Evolutionary conservation across 2,329 filamentous ascomycete species (phyloP).

Genomic region (Epicoccum nigrum): DNA sequence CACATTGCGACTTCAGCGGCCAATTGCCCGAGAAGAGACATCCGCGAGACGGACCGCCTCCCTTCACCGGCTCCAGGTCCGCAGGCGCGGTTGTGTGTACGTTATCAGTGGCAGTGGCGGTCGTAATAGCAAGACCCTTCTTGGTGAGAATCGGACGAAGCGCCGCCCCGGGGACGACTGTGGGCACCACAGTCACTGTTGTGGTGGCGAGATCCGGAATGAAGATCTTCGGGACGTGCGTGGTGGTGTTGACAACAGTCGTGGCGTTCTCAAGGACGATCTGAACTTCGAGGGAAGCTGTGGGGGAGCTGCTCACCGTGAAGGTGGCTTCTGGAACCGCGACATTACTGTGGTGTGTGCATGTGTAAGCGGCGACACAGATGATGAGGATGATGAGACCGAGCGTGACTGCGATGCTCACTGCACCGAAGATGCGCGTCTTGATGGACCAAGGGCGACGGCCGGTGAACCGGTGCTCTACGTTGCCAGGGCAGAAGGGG

Average conservation of each 20-base stretch:
- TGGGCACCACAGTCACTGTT: neutral
- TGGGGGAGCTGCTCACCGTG: too few species aligned
- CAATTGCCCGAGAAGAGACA: neutral
- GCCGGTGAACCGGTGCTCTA: neutral
- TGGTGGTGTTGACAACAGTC: neutral
- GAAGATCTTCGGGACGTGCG: neutral
- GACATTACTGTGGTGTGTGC: neutral
- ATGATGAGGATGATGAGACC: too few species aligned
- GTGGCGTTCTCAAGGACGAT: constrained; percentile 1
- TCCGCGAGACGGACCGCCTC: neutral
- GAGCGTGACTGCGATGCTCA: neutral
- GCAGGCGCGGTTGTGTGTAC: neutral
- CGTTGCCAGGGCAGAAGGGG: neutral
- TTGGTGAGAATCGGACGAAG: neutral
- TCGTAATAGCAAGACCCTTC: neutral
- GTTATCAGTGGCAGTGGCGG: too few species aligned
- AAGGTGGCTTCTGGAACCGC: too few species aligned
- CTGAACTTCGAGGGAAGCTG: neutral
- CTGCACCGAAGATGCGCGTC: neutral
- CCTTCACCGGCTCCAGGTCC: neutral
- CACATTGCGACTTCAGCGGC: neutral
- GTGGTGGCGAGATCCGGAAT: neutral
- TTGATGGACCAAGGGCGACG: neutral
- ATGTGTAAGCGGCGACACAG: neutral
- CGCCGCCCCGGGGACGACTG: neutral